Conservation (phyloP, 2,329 filamentous ascomycete genomes). For the Lasiodiplodia hormozganensis region DNA sequence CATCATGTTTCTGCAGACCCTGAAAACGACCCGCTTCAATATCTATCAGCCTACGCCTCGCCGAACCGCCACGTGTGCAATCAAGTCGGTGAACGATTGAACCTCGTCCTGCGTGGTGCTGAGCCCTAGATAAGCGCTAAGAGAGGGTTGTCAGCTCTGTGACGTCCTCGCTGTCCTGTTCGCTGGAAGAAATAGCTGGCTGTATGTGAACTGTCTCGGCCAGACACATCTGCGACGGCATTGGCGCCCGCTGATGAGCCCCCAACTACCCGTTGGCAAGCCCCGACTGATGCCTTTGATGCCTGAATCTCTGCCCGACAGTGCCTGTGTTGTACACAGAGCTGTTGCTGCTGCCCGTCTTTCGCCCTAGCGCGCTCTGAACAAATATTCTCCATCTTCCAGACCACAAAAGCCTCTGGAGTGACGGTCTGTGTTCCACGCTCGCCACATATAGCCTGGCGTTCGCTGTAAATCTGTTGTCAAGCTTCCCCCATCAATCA, state of each 20-base stretch:
- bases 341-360: background rate
- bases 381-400: background rate
- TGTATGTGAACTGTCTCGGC: slow-evolving; percentile 33
- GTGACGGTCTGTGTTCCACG: background rate
- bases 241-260: background rate
- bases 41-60: background rate
- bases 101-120: slow-evolving; percentile 42
- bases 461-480: background rate
- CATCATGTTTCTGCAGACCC: slow-evolving; percentile 33
- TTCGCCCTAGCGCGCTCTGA: background rate
- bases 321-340: background rate
- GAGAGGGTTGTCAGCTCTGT: slow-evolving; percentile 37
- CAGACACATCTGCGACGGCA: background rate
- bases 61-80: slow-evolving; percentile 40
- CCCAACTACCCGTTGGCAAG: no score
- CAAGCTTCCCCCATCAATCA: background rate
- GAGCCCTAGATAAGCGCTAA: slow-evolving; percentile 40
- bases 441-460: background rate
- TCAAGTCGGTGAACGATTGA: slow-evolving; percentile 41
- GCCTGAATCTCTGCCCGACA: background rate
- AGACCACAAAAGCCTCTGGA: background rate
- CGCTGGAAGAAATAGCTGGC: slow-evolving; percentile 2
- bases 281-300: background rate
- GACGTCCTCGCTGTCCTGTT: slow-evolving; percentile 36
- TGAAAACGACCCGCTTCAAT: slow-evolving; percentile 22